phyloP scores from a whole-genome alignment of 2,329 filamentous ascomycete species.

The Claviceps sp. region DNA sequence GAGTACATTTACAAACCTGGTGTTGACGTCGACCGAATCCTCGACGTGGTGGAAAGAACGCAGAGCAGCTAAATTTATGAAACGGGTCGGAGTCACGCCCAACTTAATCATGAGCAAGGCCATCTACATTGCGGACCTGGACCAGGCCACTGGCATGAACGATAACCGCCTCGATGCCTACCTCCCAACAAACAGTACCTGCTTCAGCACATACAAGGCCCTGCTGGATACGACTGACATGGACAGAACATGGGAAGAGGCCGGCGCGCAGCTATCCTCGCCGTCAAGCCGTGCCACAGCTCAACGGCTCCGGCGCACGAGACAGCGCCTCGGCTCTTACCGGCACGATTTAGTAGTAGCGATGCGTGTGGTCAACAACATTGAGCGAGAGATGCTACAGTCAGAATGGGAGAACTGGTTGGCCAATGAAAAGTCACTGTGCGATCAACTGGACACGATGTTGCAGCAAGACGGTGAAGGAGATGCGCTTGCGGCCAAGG shows the following conservation, averaged over 20 bases:
- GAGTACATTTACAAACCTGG: constrained; percentile 59
- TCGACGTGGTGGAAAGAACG: constrained; percentile 79
- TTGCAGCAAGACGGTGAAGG: constrained; percentile 21
- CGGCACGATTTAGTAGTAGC: constrained; percentile 85
- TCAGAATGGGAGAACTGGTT: constrained; percentile 95
- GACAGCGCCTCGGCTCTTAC: constrained; percentile 71
- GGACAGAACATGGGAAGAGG: constrained; percentile 41
- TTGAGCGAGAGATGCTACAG: constrained; percentile 74
- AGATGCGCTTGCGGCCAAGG: constrained; percentile 8
- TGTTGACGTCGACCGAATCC: constrained; percentile 60
- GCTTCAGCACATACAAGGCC: constrained; percentile 49
- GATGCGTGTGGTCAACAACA: constrained; percentile 75
- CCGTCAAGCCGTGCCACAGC: constrained; percentile 40
- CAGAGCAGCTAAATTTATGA: constrained; percentile 69
- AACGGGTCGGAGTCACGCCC: constrained; percentile 63
- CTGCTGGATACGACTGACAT: constrained; percentile 45
- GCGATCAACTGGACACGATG: constrained; percentile 44
- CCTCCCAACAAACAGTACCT: constrained; percentile 37
- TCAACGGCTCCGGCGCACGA: constrained; percentile 59
- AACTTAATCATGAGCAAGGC: constrained; percentile 72
- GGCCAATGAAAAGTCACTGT: constrained; percentile 61
- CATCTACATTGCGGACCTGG: constrained; percentile 71
- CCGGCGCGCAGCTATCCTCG: constrained; percentile 33
- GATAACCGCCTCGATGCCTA: constrained; percentile 13
- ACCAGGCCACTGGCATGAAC: constrained; percentile 40